Evolutionary conservation across 2,329 filamentous ascomycete species (phyloP).

Genomic region (Mycosphaerella sp.): DNA sequence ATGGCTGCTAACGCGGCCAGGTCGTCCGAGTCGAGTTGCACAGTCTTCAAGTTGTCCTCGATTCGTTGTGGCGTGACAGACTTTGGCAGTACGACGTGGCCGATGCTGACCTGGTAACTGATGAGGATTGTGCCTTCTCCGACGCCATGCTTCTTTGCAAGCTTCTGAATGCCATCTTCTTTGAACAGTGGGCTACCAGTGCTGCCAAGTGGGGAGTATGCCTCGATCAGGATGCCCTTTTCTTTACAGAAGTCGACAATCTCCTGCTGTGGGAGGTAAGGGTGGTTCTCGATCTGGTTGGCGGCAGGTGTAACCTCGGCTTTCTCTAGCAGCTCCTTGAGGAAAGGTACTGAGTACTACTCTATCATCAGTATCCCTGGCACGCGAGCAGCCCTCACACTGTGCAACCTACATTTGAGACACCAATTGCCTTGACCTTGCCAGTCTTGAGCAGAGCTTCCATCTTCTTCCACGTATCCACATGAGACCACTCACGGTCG

Average conservation of each 20-base stretch:
- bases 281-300: constrained; percentile 57
- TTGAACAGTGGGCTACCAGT: constrained; percentile 46
- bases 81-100: constrained; percentile 60
- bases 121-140: constrained; percentile 55
- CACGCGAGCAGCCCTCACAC: background rate
- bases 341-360: constrained; percentile 41
- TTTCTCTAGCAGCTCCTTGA: constrained; percentile 44
- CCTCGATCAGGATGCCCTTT: constrained; percentile 65
- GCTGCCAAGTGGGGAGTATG: constrained; percentile 54
- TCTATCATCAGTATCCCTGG: background rate
- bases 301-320: constrained; percentile 25
- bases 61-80: constrained; percentile 56
- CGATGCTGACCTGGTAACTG: constrained; percentile 66
- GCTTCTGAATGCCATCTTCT: constrained; percentile 43
- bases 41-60: constrained; percentile 61
- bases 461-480: constrained; percentile 72
- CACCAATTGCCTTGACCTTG: constrained; percentile 47
- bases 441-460: constrained; percentile 53
- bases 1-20: constrained; percentile 46
- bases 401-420: constrained; percentile 36
- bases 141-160: constrained; percentile 47
- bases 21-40: constrained; percentile 60
- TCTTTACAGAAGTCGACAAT: constrained; percentile 62
- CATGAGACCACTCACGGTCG: constrained; percentile 60
- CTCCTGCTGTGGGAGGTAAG: constrained; percentile 63